Conservation (phyloP, 345 rosid genomes). For the Litchi chinensis region DNA sequence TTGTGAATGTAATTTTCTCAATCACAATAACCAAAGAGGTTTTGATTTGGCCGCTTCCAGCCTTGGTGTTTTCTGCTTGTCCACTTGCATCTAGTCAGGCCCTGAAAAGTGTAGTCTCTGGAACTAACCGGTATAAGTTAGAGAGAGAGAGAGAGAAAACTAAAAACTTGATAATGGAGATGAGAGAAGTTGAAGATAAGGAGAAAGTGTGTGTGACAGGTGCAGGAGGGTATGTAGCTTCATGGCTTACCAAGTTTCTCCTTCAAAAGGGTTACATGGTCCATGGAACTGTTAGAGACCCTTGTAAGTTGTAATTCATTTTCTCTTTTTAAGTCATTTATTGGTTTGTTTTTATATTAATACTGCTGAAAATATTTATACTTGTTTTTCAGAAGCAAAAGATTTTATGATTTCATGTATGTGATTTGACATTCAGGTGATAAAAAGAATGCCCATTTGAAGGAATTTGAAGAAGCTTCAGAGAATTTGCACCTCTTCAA, state of each 20-base stretch:
- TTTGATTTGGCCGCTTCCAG: background rate
- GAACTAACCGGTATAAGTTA: background rate
- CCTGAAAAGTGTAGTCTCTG: background rate
- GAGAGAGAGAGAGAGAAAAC: background rate
- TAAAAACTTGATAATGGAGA: background rate
- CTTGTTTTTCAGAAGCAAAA: too few species aligned
- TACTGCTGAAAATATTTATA: background rate
- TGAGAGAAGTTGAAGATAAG: slow-evolving; percentile 20
- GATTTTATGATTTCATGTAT: background rate
- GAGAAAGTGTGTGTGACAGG: slow-evolving; percentile 60
- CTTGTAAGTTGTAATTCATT: slow-evolving; percentile 29
- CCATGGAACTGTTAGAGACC: slow-evolving; percentile 63
- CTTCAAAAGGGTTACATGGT: slow-evolving; percentile 53
- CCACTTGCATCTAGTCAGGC: background rate
- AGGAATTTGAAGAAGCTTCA: slow-evolving; percentile 37
- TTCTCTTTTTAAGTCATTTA: background rate
- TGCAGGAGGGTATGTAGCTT: slow-evolving; percentile 57
- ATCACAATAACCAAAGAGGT: too few species aligned
- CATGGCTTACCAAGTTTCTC: slow-evolving; percentile 57
- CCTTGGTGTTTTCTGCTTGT: background rate
- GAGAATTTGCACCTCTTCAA: slow-evolving; percentile 46
- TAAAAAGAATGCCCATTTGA: slow-evolving; percentile 46
- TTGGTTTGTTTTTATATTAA: background rate
- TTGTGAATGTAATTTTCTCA: too few species aligned
- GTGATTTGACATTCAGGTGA: slow-evolving; percentile 36